Base-by-base conservation (phyloP, 2,329 filamentous ascomycete species). In the Calycina marina region DNA sequence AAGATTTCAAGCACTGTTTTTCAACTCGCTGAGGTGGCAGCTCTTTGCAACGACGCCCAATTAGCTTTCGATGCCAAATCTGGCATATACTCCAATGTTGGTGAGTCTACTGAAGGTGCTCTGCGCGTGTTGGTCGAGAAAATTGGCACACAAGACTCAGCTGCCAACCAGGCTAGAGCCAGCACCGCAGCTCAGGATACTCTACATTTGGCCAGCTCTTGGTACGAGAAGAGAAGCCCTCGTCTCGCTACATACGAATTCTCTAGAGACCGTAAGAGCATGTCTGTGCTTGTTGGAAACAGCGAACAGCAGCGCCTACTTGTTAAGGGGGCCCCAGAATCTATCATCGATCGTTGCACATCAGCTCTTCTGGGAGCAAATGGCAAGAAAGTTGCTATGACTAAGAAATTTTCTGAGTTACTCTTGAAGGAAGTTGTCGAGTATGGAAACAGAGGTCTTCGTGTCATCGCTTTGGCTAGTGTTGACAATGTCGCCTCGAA, bases 231-330 rank as follows among this genome's bases (percentile, higher is more conserved):
- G 44, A 69, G 72, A 44, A 71, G 77, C 30, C 72, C 74, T 32
- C 74, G 79, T 25, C 66, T 93, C 35, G 78, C 86, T 6, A 93
- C 85, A 8, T 98, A 84, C 48, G 90, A 98, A 55, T 98, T 98
- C 60, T 96, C 90, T 1, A 77, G 90, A 47, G 90, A 98, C 57
- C 75, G 90, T 41, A 98, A 98, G 72, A 96, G 88, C 59, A 98
- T 98, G 90, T 98, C 90, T 29, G 92, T 98, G 20, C 63, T 96
- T 37, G 83, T 92, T 40, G 69, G 78, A 43, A 67, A 69, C 34
- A 77, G 70, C 35, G 63, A 66, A 30, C 58, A 73, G 32, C 73
- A 90, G 60, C 85, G 79, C 54, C 74, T 98, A 8, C 69, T 98
- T 30, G 86, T 98, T 44, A 98, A 98, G 62, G 90, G 90, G 48